Conservation (phyloP, 305 asterid species). For the Striga hermonthica region DNA sequence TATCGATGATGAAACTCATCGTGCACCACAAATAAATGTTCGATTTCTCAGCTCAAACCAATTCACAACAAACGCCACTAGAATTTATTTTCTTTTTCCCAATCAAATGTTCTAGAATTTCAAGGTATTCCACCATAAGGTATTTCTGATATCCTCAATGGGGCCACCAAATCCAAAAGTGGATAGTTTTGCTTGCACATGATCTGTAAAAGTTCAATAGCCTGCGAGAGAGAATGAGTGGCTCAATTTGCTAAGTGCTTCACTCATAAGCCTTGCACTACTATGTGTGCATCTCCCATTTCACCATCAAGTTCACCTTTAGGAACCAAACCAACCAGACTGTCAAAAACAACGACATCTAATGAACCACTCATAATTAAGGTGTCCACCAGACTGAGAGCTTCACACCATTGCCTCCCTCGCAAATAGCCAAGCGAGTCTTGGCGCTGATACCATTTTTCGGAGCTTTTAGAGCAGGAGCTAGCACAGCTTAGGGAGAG, state of each 20-base stretch:
- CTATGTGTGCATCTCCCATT: conserved; percentile 99
- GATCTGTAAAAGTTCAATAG: conserved; percentile 87
- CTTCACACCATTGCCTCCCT: conserved; percentile 54
- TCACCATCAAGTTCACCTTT: conserved; percentile 97
- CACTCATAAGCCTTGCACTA: conserved; percentile 98
- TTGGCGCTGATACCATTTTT: conserved; percentile 50
- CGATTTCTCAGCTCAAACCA: no score
- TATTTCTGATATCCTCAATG: conserved; percentile 74
- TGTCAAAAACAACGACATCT: no score
- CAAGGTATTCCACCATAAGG: conserved; percentile 98
- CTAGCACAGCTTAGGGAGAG: conserved; percentile 69
- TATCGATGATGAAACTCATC: no score
- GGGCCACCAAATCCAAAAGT: conserved; percentile 89
- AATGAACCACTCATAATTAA: no score
- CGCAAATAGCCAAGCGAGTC: conserved; percentile 87
- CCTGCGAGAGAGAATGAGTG: conserved; percentile 90
- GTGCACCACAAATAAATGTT: no score
- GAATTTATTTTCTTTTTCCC: no score
- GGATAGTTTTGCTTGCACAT: conserved; percentile 81
- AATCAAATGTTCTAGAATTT: no score
- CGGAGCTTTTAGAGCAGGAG: conserved; percentile 62
- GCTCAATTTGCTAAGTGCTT: conserved; percentile 92
- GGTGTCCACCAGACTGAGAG: no score
- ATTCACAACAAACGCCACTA: no score
- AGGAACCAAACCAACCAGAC: conserved; percentile 70